Percentiles rank a stretch among this genome's conserved stretches.
Evolutionary conservation across 2,329 filamentous ascomycete genomes (phyloP).

Genomic region (Plectosphaerella cucumerina): DNA sequence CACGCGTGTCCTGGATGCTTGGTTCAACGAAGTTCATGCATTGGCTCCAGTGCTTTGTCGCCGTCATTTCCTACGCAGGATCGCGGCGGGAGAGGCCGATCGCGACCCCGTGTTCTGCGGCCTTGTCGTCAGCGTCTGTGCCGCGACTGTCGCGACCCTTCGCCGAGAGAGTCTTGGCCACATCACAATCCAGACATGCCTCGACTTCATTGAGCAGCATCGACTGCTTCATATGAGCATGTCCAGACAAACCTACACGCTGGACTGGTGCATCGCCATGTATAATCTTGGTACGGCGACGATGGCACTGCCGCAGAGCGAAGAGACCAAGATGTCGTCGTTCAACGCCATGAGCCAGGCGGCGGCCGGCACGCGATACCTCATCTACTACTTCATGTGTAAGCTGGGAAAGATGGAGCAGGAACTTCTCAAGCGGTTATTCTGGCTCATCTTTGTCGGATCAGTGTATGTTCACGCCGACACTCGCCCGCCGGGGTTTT

Average conservation of each 20-base stretch:
- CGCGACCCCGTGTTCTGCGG: slow-evolving; percentile 23
- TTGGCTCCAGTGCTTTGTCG: slow-evolving; percentile 27
- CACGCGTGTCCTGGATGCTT: slow-evolving; percentile 21
- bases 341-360: slow-evolving; percentile 18
- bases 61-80: slow-evolving; percentile 21
- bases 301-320: slow-evolving; percentile 9
- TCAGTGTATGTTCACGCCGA: slow-evolving; percentile 19
- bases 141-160: slow-evolving; percentile 26
- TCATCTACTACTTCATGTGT: slow-evolving; percentile 21
- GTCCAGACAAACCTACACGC: slow-evolving; percentile 15
- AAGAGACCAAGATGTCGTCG: slow-evolving; percentile 8
- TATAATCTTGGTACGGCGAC: slow-evolving; percentile 27
- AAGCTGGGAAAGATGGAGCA: slow-evolving; percentile 19
- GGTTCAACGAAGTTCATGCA: slow-evolving; percentile 31
- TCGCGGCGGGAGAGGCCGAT: slow-evolving; percentile 18
- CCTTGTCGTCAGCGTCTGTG: slow-evolving; percentile 28
- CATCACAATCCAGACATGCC: slow-evolving; percentile 22
- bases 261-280: slow-evolving; percentile 30
- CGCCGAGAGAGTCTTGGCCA: slow-evolving; percentile 18
- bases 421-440: slow-evolving; percentile 26
- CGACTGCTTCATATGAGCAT: slow-evolving; percentile 15
- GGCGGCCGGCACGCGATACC: slow-evolving; percentile 21
- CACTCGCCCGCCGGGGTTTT: no score
- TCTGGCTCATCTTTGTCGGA: slow-evolving; percentile 27
- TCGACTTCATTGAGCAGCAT: slow-evolving; percentile 22